Evolutionary conservation across 2,329 filamentous ascomycete genomes (phyloP), one percentile per base, ranked within the genome.

Genomic region (Pseudogymnoascus sp.): DNA sequence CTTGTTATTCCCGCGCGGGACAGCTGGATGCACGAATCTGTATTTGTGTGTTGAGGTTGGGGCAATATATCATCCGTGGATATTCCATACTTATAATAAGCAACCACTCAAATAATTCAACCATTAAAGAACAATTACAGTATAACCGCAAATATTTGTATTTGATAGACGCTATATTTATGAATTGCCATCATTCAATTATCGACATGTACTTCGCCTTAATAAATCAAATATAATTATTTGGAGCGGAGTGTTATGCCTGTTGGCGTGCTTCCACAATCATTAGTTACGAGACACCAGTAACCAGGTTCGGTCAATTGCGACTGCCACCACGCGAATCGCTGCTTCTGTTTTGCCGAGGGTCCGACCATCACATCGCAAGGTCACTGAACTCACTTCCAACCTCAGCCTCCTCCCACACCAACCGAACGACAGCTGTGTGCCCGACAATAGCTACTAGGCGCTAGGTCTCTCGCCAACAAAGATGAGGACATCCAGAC

Each of bases 301-400:
- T 50, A 50, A 50, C 24, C 6, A 53, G 26, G 47, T 31, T 13
- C 2, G 26, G 50, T 33, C 29, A 11, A 21, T 56, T 21, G 29
- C 29, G 50, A 56, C 19, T 56, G 16, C 11, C 19, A 44, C 47
- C n/a, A 19, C 10, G n/a, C n/a, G 10, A 56, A 26, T 56, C 26
- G 29, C 29, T 56, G 29, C 29, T 56, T 33, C 47, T 56, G 50
- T 56, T 56, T 56, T 56, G 50, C 50, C 29, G 50, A 56, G 50
- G 50, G 50, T 35, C 50, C 50, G 50, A 56, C 29, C 50, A 21
- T n/a, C 26, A 33, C 19, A 61, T 31, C 33, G 16, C 59, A 61
- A n/a, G 35, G 16, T 37, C 56, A 60, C 59, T 14, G 21, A 61
- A 38, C 33, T 24, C 35, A 61, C 4, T 35, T 26, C 31, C 35